Base-by-base conservation (phyloP, 129 eudicot genomes). In the Calendula officinalis region DNA sequence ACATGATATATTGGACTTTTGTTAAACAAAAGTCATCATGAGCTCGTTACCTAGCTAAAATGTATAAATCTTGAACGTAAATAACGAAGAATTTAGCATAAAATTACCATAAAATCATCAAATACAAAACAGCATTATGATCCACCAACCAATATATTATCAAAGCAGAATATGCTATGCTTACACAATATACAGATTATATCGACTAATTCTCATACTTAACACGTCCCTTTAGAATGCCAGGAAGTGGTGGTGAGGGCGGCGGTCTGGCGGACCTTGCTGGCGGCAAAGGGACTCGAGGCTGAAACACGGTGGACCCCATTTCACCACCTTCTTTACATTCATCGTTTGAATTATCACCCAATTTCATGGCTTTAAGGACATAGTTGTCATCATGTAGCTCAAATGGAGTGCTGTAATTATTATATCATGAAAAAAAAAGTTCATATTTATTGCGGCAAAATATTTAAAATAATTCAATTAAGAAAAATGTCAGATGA, bases 211-310 rank as follows among this genome's bases (percentile, higher is more conserved):
- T 82, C 80, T 90, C 95, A 68, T 83, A 87, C 72, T 90, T 87
- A 47, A 84, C 81, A 33, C 95, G 95, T 10, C 92, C 87, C 78
- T 90, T 90, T 27, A 90, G 71, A 53, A 90, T 90, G 42, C 97
- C 97, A 8, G 97, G 97, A 75, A 84, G 87, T 12, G 95, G 92
- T 39, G 95, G 90, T 14, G 97, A 79, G 2, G 83, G 82, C 22
- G 88, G 85, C 45, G 85, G 84, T 84, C 84, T 82, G 81, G 64
- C 76, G 61, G 94, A 71, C 69, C 83, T 56, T 36, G 53, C 67
- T 3, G 67, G 78, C n/a, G 66, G 78, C 47, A 66, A 76, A 67
- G 79, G 58, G 9, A 50, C 66, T 37, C 47, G 81, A 71, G 83
- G 79, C 35, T 71, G 78, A 56, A 58, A 67, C 64, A 68, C 47